A percentile compares a stretch with the other conserved stretches of the same genome.
phyloP scores from a whole-genome alignment of 2,329 filamentous ascomycete genomes.

The Fusarium palustre region DNA sequence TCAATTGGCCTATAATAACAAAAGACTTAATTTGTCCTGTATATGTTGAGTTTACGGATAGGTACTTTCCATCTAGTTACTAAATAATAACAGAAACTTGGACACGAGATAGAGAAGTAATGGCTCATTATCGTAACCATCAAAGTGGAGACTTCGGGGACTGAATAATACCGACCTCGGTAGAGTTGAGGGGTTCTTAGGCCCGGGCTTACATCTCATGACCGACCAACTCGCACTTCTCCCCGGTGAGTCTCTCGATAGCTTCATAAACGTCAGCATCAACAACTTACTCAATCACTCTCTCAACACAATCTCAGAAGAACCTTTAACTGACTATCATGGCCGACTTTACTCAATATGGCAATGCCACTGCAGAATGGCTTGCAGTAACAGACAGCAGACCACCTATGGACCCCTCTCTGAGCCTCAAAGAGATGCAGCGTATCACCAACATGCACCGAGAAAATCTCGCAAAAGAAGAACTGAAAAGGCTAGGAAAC shows the following conservation, averaged over 20 bases:
- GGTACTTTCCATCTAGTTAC: fast-evolving
- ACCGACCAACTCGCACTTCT: slow-evolving; percentile 2
- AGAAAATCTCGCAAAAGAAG: slow-evolving; percentile 14
- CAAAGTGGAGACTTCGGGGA: not conserved
- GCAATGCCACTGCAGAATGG: slow-evolving; percentile 58
- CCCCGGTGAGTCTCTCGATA: not conserved
- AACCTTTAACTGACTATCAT: not conserved
- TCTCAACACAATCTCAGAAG: fast-evolving
- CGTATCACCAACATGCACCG: slow-evolving; percentile 27
- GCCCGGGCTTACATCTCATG: not conserved
- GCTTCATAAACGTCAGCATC: not conserved
- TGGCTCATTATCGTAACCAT: not conserved
- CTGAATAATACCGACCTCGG: slow-evolving; percentile 15
- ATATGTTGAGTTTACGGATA: not conserved
- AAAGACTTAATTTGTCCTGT: not conserved
- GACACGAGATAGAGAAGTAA: not conserved
- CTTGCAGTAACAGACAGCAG: slow-evolving; percentile 47
- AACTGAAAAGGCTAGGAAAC: slow-evolving; percentile 18
- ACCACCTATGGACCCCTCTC: slow-evolving; percentile 5
- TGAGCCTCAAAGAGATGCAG: slow-evolving; percentile 30
- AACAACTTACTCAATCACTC: fast-evolving
- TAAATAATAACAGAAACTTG: not conserved
- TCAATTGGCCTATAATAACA: not conserved
- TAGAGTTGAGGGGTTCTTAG: slow-evolving; percentile 8
- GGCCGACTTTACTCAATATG: slow-evolving; percentile 54